Percentiles rank a stretch among this genome's conserved stretches.
These are phyloP conservation scores for Chlamydomonas applanata DNA, from an alignment of 139 green algal species.

Conservation along the genomic window DNA sequence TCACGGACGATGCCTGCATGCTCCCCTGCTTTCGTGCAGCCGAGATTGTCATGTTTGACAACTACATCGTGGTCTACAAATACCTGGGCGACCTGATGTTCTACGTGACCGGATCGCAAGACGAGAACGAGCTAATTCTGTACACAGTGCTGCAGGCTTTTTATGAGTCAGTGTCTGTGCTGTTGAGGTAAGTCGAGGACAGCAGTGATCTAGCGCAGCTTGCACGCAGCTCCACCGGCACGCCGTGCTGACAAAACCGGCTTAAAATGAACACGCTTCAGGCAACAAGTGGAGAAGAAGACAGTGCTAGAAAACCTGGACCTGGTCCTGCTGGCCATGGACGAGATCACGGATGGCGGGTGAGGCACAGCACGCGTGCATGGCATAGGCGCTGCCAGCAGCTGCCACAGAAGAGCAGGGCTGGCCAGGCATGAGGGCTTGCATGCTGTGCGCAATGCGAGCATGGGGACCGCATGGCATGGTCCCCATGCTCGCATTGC, in stretches of 20 bases:
- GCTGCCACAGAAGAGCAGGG: background rate
- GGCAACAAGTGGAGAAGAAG: constrained; percentile 96
- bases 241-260: background rate
- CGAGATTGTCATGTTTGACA: constrained; percentile 97
- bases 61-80: constrained; percentile 96
- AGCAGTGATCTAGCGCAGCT: background rate
- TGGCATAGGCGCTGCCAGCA: background rate
- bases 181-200: constrained; percentile 57
- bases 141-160: constrained; percentile 84
- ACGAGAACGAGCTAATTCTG: constrained; percentile 98
- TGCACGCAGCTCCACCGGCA: background rate
- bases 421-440: too few relatives aligned
- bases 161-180: constrained; percentile 81
- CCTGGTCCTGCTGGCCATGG: constrained; percentile 92
- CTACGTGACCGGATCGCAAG: constrained; percentile 86
- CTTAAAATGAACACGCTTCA: constrained; percentile 32
- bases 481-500: too few relatives aligned
- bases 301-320: constrained; percentile 99
- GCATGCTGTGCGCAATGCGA: too few relatives aligned
- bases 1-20: too few relatives aligned
- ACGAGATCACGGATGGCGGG: constrained; percentile 95
- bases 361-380: constrained; percentile 63
- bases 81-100: constrained; percentile 96
- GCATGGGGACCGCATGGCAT: too few relatives aligned
- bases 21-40: constrained; percentile 51